Base-by-base conservation (phyloP, 1,284 basidiomycete species). In the Peniophora sp. region DNA sequence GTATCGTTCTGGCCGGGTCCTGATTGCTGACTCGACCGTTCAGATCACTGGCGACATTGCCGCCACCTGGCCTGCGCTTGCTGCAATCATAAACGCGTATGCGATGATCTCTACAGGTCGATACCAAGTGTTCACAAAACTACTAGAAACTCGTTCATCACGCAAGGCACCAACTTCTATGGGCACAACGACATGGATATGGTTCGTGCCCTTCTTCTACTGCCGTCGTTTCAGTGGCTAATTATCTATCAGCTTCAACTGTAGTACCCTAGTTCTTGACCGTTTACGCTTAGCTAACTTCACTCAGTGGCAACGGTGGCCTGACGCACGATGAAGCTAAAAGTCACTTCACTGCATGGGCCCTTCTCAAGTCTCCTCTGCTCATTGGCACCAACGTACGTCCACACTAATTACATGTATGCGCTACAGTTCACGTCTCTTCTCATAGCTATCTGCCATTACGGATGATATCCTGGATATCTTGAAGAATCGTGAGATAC, bases 271-370 rank as follows among this genome's bases (percentile, higher is more conserved):
- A 16, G 52, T 52, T 23, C 9, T 38, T 6, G 22, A 1, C 45
- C 24, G 12, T 52, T 34, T 45, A 24, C 22, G 48, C 16, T 46
- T 16, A n/a, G 14, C n/a, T n/a, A n/a, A 12, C 12, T 6, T 32
- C 27, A 32, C n/a, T 10, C 49, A 81, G 78, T 16, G 81, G 80
- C 0, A 82, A 83, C 55, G 79, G 78, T 9, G 59, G 63, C 20
- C 67, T 83, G 44, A 79, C 76, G 2, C 75, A 67, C 56, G 79
- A 83, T 22, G 81, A 83, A 63, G 62, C 73, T 6, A 82, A 83
- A 61, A 71, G 79, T 1, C 79, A 82, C 57, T 83, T 81, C 63
- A 81, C 78, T 0, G 79, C 77, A 2, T 83, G 81, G 82, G 79
- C 80, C 17, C 65, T 84, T 23, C 75, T 82, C 72, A 81, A 79